Base-by-base conservation (phyloP, 108 stramenopile genomes). In the Asterionellopsis glacialis region DNA sequence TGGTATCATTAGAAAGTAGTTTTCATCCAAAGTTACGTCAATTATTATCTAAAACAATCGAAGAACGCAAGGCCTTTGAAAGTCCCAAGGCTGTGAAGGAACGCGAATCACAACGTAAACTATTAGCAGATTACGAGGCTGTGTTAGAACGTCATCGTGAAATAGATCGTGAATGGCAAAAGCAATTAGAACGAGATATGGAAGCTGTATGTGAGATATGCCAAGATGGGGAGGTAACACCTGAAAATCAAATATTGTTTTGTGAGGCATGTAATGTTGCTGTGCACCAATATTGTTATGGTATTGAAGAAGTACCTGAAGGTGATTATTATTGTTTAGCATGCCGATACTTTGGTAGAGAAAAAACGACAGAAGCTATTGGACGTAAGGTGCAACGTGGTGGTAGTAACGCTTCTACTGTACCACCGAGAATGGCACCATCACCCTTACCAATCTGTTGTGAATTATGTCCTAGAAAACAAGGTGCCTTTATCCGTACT, bases 261-360 rank as follows among this genome's bases (percentile, higher is more conserved):
- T 95, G 94, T 48, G 94, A 95, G 43, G 70, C 85, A 11, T 95
- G 94, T 67, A 83, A 95, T 70, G 87, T 90, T 0, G 80, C 90
- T 18, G 83, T 95, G 24, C 94, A 95, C 50, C 94, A 95, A 68
- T 51, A 65, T 11, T 95, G 94, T 65, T 95, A 95, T 69, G 90
- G 88, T 0, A 80, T 95, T 53, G 85, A 87, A 53, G 61, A 62
- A 63, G 77, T 95, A 18, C 94, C 94, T 0, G 87, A 77, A 39
- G 94, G 94, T 10, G 91, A 95, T 66, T 95, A 88, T 54, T 92
- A 90, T 63, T 95, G 94, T 51, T 69, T 82, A 25, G 76, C 88
- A 11, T 94, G 93, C 69, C 75, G 65, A 12, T 58, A 80, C 63
- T 82, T 85, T 59, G 72, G 72, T 26, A 81, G 84, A 12, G 83